phyloP scores from a whole-genome alignment of 768 basidiomycete species.

The Pleurotus cornucopiae region DNA sequence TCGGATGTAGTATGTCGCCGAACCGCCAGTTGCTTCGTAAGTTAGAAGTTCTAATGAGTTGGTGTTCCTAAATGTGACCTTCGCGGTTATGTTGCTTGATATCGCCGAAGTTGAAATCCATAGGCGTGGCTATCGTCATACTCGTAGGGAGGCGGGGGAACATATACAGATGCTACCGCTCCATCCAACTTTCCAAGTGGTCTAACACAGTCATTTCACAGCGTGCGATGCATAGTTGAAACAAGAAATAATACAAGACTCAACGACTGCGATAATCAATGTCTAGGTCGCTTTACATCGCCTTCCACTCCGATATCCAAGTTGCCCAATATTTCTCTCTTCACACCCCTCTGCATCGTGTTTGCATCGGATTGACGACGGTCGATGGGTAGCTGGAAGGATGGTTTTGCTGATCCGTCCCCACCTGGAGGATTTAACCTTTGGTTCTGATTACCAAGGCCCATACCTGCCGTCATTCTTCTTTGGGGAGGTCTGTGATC shows the following conservation, averaged over 20 bases:
- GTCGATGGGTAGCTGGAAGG: slow-evolving; percentile 16
- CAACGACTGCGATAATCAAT: slow-evolving; percentile 19
- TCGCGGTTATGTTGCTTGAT: too few relatives aligned
- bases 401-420: slow-evolving; percentile 7
- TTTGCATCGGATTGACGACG: slow-evolving; percentile 20
- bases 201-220: too few relatives aligned
- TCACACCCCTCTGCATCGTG: slow-evolving; percentile 18
- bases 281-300: slow-evolving; percentile 41
- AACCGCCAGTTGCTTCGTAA: too few relatives aligned
- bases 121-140: too few relatives aligned
- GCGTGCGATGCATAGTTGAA: background rate
- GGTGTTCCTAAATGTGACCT: too few relatives aligned
- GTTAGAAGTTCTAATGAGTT: too few relatives aligned
- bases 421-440: slow-evolving; percentile 8
- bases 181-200: too few relatives aligned
- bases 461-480: slow-evolving; percentile 9
- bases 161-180: too few relatives aligned
- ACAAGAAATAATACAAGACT: background rate
- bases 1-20: too few relatives aligned
- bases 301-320: slow-evolving; percentile 34
- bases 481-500: slow-evolving; percentile 18
- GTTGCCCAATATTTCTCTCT: slow-evolving; percentile 24
- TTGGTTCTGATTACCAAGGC: background rate
- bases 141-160: too few relatives aligned
- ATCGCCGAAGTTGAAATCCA: too few relatives aligned